A percentile compares a stretch with the other conserved stretches of the same genome.
These are phyloP conservation scores for Setaria italica DNA, from an alignment of 202 grass and related monocot species.

Conservation along the genomic window DNA sequence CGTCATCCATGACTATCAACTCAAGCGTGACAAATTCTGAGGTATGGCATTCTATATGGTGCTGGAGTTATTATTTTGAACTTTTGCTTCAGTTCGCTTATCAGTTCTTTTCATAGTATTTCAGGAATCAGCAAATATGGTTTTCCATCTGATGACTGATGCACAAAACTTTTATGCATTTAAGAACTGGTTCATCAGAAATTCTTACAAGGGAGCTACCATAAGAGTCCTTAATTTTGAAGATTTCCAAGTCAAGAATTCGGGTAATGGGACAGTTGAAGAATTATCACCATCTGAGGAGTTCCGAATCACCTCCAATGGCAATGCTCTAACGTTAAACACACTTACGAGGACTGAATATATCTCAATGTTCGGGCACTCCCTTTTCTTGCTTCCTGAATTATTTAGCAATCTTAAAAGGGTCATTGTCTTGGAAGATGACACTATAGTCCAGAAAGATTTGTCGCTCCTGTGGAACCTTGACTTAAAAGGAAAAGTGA, in stretches of 20 bases:
- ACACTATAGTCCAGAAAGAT: slow-evolving; percentile 73
- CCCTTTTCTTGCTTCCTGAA: slow-evolving; percentile 69
- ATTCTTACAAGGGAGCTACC: slow-evolving; percentile 65
- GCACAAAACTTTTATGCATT: slow-evolving; percentile 73
- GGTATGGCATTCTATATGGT: slow-evolving; percentile 45
- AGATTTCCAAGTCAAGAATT: slow-evolving; percentile 43
- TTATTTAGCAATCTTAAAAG: slow-evolving; percentile 63
- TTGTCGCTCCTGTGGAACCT: slow-evolving; percentile 72
- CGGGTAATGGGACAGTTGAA: slow-evolving; percentile 34
- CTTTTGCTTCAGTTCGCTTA: slow-evolving; percentile 45
- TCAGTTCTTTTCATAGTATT: slow-evolving; percentile 49
- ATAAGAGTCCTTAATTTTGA: slow-evolving; percentile 65
- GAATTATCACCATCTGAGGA: slow-evolving; percentile 69
- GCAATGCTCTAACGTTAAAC: slow-evolving; percentile 19
- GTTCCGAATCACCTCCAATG: slow-evolving; percentile 51
- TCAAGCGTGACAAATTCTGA: slow-evolving; percentile 71
- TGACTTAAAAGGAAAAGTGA: slow-evolving; percentile 69
- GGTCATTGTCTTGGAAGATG: slow-evolving; percentile 76
- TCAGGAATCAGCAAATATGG: slow-evolving; percentile 67
- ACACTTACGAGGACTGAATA: slow-evolving; percentile 59
- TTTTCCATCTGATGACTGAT: slow-evolving; percentile 76
- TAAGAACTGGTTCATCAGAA: slow-evolving; percentile 74
- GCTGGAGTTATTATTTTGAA: slow-evolving; percentile 9
- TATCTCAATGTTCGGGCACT: slow-evolving; percentile 72
- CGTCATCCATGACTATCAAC: slow-evolving; percentile 70